These are phyloP conservation scores for Flaveria floridana DNA, from an alignment of 140 eudicot species.

Conservation along the genomic window DNA sequence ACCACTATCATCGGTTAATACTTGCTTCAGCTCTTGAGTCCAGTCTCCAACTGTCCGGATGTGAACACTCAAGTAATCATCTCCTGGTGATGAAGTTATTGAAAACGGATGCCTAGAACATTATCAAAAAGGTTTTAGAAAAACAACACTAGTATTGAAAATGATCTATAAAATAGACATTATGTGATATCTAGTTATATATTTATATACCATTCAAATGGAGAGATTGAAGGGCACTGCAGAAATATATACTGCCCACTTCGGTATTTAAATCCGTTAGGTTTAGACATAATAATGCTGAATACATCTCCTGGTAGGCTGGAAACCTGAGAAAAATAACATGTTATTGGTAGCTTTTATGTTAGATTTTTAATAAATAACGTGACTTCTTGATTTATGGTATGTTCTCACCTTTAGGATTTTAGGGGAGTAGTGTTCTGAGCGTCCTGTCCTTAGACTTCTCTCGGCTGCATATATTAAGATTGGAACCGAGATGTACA, in stretches of 20 bases:
- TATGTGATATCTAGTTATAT: not conserved
- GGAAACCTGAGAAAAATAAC: conserved; percentile 51
- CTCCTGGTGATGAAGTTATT: conserved; percentile 96
- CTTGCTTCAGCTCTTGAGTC: conserved; percentile 86
- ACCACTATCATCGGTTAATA: conserved; percentile 58
- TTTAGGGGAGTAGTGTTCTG: conserved; percentile 66
- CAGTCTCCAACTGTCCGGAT: conserved; percentile 95
- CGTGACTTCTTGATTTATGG: not conserved
- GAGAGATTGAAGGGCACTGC: conserved; percentile 87
- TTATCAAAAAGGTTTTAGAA: not conserved
- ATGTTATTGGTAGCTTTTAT: not conserved
- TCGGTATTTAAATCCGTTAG: conserved; percentile 79
- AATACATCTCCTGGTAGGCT: conserved; percentile 88
- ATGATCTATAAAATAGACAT: not conserved
- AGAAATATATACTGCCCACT: conserved; percentile 95
- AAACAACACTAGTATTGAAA: not conserved
- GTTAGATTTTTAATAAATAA: not conserved
- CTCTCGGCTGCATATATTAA: conserved; percentile 72
- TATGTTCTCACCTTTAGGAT: conserved; percentile 66
- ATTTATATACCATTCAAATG: conserved; percentile 74
- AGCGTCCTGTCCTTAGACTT: conserved; percentile 73
- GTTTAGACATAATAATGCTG: conserved; percentile 84
- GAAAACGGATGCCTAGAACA: conserved; percentile 96
- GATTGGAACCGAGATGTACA: conserved; percentile 86
- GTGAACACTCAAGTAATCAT: conserved; percentile 82